Conservation (phyloP, 345 rosid species). For the Eucalyptus tenuipes region DNA sequence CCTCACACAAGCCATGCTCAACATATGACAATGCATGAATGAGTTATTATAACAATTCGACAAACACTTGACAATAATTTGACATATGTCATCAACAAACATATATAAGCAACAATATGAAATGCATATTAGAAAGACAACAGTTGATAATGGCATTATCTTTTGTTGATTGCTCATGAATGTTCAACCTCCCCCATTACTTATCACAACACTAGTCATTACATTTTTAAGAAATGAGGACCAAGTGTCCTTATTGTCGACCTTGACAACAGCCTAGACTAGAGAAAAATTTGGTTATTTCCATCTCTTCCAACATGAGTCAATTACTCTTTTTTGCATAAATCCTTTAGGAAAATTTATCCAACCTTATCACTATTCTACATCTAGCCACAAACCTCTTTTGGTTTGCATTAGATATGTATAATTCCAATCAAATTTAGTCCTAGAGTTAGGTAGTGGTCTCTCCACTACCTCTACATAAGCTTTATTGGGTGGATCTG, state of each 20-base stretch:
- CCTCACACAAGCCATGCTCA: background rate
- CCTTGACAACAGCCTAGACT: background rate
- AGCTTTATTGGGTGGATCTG: accelerated
- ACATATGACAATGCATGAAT: background rate
- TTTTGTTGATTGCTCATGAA: background rate
- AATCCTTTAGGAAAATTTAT: background rate
- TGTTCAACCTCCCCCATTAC: background rate
- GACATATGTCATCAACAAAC: background rate
- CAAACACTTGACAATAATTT: background rate
- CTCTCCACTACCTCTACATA: background rate
- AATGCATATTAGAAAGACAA: background rate
- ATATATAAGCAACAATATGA: background rate
- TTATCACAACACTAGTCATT: accelerated
- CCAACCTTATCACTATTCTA: background rate
- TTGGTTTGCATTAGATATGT: background rate
- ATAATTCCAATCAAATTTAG: background rate
- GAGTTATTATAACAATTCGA: background rate
- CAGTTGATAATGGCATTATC: background rate
- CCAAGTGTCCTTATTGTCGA: background rate
- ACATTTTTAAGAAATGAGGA: background rate
- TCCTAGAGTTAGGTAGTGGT: background rate
- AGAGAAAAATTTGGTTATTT: background rate
- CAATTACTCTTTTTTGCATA: background rate
- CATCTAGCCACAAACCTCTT: background rate
- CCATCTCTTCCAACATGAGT: background rate